Base-by-base conservation (phyloP, 495 filamentous ascomycete genomes). In the Podospora tetraspora region DNA sequence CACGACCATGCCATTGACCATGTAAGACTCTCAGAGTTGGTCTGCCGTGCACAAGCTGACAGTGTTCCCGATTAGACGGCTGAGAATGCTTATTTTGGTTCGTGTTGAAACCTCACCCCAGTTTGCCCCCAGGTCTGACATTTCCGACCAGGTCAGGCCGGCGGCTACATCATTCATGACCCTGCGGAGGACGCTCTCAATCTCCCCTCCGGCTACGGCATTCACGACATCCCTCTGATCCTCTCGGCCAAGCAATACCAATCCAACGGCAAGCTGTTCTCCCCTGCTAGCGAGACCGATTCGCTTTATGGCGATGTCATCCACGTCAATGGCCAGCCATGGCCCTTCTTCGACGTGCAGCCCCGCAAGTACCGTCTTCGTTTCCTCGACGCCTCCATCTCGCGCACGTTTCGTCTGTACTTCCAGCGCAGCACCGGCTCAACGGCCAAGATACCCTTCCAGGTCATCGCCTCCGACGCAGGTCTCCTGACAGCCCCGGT, bases 331-430 rank as follows among this genome's bases (percentile, higher is more conserved):
- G 85, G 81, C 3, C 82, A 85, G 66, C 84, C 84, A 0, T 87
- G 84, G 84, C 85, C 86, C 0, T 84, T 76, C 70, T 70, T 85
- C 21, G 77, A 76, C 16, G 86, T 88, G n/a, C 77, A 87, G 69
- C 84, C 85, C 0, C 79, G 85, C 70, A 86, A 86, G 66, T 87
- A 87, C 73, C 83, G 84, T 22, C 79, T 88, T 65, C 75, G 85
- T 24, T 74, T 88, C 52, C 71, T 86, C 19, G 78, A 87, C 70
- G 79, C 83, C 0, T 70, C 84, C 34, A 73, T 86, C 62, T 81
- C 79, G 21, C 77, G 85, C 22, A 75, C 79, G n/a, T 88, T 84
- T 63, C 71, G 77, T 1, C 79, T 87, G 12, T 81, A 77, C 62
- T 75, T 88, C 52, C 76, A 71, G 58, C 73, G 70, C 4, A 32